Base-by-base conservation (phyloP, 768 basidiomycete genomes). In the Hortiboletus campestris region DNA sequence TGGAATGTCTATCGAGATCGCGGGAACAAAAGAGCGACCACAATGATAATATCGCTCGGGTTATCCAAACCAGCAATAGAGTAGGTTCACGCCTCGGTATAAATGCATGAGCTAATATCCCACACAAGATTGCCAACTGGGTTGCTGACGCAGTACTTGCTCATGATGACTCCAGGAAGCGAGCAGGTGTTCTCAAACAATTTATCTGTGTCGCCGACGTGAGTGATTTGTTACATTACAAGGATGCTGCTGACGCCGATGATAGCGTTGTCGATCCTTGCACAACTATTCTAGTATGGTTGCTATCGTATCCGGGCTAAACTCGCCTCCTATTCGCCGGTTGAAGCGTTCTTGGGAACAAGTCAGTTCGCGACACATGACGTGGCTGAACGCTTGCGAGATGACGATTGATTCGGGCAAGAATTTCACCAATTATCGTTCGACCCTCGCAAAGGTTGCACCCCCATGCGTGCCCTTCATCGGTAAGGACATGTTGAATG, bases 251-350 rank as follows among this genome's bases (percentile, higher is more conserved):
- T 48, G 52, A 53, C 36, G 29, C 41, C 45, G 51, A n/a, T 60
- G 53, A 44, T 60, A 98, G 95, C 90, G 91, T 31, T 96, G 95
- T 70, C 89, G 92, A 44, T 72, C 74, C 17, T 74, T 98, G 61
- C 91, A 95, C 70, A 98, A 98, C 73, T 98, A 93, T 74, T 95
- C 94, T 19, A 91, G 87, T n/a, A 92, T 98, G 87, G 91, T 94
- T 55, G 94, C 94, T 34, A 90, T 98, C 53, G 86, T 94, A 36
- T 96, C 96, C 14, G 96, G 94, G 8, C 78, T 98, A 50, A 95
- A 96, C 63, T 92, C 92, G 1, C 90, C 96, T 19, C 93, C 94
- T 13, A 94, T 98, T 57, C 86, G 89, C 42, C 85, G 96, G 10
- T 77, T 98, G 56, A 95, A 94, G 69, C 84, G 96, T 47, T 95